A percentile compares a stretch with the other conserved stretches of the same genome.
Evolutionary conservation across 179 eudicot species (phyloP).

Genomic region (Actinidia polygama): DNA sequence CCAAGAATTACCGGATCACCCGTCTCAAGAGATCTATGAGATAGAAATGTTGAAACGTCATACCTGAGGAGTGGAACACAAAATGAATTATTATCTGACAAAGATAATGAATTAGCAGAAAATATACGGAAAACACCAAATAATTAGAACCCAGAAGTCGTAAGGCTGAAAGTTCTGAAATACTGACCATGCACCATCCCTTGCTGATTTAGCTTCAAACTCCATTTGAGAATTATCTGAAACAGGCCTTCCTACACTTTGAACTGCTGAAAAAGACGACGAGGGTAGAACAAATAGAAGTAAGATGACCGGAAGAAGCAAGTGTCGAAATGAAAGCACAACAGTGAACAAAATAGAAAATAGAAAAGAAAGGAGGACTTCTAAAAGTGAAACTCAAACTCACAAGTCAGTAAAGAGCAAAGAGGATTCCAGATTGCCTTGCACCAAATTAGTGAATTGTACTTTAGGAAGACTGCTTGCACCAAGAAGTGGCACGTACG

Average conservation of each 20-base stretch:
- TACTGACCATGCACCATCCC: constrained; percentile 94
- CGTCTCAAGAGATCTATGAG: constrained; percentile 78
- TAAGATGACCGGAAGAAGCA: neutral
- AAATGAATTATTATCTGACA: constrained; percentile 4
- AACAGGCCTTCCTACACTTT: constrained; percentile 41
- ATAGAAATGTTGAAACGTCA: constrained; percentile 77
- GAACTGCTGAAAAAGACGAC: constrained; percentile 29
- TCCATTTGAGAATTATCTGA: constrained; percentile 73
- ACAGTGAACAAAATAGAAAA: neutral
- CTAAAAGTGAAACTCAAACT: neutral
- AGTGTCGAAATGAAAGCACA: constrained; percentile 10
- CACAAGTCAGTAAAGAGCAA: neutral
- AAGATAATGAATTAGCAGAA: neutral
- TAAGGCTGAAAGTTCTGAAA: neutral
- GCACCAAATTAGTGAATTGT: neutral
- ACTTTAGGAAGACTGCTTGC: neutral
- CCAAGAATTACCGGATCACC: constrained; percentile 75
- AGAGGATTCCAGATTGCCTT: constrained; percentile 3
- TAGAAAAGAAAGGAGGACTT: neutral
- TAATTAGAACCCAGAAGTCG: constrained; percentile 21
- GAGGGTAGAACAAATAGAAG: neutral
- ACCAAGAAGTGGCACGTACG: neutral
- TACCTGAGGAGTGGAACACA: constrained; percentile 57
- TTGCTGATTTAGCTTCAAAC: constrained; percentile 93
- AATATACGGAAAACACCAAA: neutral